Conservation (phyloP, 2,329 filamentous ascomycete genomes). For the Xylariaceae sp. region DNA sequence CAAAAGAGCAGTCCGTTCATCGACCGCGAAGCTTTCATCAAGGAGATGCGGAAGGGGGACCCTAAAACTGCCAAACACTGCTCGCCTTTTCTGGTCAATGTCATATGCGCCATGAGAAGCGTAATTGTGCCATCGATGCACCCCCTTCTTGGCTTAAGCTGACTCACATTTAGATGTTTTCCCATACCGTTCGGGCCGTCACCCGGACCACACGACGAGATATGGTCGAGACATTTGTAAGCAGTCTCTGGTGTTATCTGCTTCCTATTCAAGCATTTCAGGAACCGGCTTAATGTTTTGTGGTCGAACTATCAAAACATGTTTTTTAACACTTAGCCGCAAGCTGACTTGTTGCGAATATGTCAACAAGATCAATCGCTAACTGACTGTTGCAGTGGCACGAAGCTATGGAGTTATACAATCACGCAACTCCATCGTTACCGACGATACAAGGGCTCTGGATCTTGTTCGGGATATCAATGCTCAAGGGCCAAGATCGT, state of each 20-base stretch:
- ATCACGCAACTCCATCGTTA: constrained; percentile 1
- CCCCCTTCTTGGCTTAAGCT: neutral
- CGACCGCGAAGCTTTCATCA: constrained; percentile 10
- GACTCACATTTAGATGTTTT: constrained; percentile 6
- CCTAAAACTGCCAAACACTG: constrained; percentile 7
- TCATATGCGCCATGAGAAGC: constrained; percentile 12
- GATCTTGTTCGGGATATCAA: constrained; percentile 11
- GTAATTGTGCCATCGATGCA: neutral
- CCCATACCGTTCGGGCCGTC: constrained; percentile 1
- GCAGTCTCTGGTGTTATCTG: too few relatives aligned
- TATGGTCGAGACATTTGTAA: constrained; percentile 6
- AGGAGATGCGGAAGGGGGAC: constrained; percentile 4
- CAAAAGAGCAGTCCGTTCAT: constrained; percentile 1
- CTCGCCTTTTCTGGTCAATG: constrained; percentile 13
- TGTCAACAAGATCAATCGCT: too few relatives aligned
- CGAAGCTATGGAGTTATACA: constrained; percentile 5
- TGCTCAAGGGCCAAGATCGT: constrained; percentile 8
- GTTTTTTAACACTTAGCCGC: too few relatives aligned
- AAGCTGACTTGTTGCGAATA: too few relatives aligned
- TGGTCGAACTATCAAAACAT: too few relatives aligned
- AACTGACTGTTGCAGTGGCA: too few relatives aligned
- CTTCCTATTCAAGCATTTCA: too few relatives aligned
- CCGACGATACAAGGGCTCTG: constrained; percentile 11
- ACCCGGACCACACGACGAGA: neutral
- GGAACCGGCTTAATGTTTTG: too few relatives aligned